Percentiles rank a stretch among this genome's conserved stretches.
phyloP scores from a whole-genome alignment of 441 rosid genomes.

The Pelargonium fulgidum region DNA sequence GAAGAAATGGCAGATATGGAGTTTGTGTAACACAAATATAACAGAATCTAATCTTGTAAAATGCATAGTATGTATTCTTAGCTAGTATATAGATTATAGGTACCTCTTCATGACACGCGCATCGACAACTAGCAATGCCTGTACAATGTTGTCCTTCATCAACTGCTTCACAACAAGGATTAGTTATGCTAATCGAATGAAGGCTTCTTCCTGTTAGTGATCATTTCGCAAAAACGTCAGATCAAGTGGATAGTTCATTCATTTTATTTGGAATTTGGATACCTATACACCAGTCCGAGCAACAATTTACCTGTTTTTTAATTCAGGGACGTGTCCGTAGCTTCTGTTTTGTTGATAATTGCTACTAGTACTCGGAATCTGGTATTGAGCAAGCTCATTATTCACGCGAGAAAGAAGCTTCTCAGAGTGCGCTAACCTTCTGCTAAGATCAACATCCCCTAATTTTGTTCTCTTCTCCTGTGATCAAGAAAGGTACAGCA shows the following conservation, averaged over 20 bases:
- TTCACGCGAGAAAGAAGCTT: conserved; percentile 50
- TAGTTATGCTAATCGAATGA: background rate
- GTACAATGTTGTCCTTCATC: background rate
- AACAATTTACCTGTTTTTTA: conserved; percentile 29
- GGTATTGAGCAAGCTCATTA: conserved; percentile 52
- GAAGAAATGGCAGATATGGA: background rate
- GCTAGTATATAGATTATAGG: background rate
- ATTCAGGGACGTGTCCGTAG: conserved; percentile 31
- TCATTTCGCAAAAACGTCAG: background rate
- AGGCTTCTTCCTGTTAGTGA: conserved; percentile 1
- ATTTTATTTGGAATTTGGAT: background rate
- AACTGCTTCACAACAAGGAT: conserved; percentile 1
- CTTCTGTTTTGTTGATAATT: conserved; percentile 30
- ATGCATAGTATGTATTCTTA: background rate
- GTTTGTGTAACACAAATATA: background rate
- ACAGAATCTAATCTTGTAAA: background rate
- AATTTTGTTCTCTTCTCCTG: conserved; percentile 47
- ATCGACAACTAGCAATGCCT: background rate
- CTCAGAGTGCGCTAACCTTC: conserved; percentile 43
- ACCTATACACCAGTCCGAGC: background rate
- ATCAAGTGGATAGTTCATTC: background rate
- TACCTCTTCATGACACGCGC: background rate
- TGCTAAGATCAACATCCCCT: conserved; percentile 36
- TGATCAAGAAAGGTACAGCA: conserved; percentile 9
- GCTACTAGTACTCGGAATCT: conserved; percentile 25